Percentiles rank a stretch among this genome's conserved stretches.
Evolutionary conservation across 768 basidiomycete species (phyloP).

Genomic region (Hypholoma sublateritium): DNA sequence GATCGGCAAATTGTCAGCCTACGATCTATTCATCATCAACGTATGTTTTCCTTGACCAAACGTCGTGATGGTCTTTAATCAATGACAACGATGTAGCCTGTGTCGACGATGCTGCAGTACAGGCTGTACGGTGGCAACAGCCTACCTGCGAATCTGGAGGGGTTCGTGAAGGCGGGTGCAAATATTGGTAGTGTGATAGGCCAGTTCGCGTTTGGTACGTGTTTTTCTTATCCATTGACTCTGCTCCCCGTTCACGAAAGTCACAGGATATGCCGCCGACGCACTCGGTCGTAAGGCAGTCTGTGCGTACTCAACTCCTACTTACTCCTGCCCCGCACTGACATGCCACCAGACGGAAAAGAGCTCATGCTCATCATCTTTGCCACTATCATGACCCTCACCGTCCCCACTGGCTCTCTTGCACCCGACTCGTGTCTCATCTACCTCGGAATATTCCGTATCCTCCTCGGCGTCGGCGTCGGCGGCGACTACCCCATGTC

Average conservation of each 20-base stretch:
- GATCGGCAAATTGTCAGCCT: slow-evolving; percentile 12
- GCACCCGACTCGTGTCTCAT: slow-evolving; percentile 53
- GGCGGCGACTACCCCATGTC: slow-evolving; percentile 84
- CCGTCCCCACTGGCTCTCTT: slow-evolving; percentile 61
- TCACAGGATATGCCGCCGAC: slow-evolving; percentile 61
- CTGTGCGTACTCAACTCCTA: slow-evolving; percentile 34
- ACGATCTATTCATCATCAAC: slow-evolving; percentile 26
- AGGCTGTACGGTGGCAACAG: slow-evolving; percentile 45
- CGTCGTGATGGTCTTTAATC: background rate
- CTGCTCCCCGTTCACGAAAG: background rate
- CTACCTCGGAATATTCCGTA: slow-evolving; percentile 66
- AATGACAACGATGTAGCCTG: slow-evolving; percentile 13
- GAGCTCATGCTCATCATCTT: slow-evolving; percentile 79
- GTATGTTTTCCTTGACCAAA: slow-evolving; percentile 5
- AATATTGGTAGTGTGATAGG: slow-evolving; percentile 65
- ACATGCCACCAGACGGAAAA: slow-evolving; percentile 54
- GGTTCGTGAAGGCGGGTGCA: slow-evolving; percentile 56
- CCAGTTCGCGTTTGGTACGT: slow-evolving; percentile 51
- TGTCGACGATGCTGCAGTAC: slow-evolving; percentile 23
- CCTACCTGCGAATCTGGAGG: slow-evolving; percentile 49
- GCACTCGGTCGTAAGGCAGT: slow-evolving; percentile 67
- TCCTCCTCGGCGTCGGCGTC: slow-evolving; percentile 74
- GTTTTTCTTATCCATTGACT: background rate
- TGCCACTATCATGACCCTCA: slow-evolving; percentile 67
- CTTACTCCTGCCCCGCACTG: background rate